These are phyloP conservation scores for Evernia prunastri DNA, from an alignment of 495 filamentous ascomycete genomes.

Conservation along the genomic window DNA sequence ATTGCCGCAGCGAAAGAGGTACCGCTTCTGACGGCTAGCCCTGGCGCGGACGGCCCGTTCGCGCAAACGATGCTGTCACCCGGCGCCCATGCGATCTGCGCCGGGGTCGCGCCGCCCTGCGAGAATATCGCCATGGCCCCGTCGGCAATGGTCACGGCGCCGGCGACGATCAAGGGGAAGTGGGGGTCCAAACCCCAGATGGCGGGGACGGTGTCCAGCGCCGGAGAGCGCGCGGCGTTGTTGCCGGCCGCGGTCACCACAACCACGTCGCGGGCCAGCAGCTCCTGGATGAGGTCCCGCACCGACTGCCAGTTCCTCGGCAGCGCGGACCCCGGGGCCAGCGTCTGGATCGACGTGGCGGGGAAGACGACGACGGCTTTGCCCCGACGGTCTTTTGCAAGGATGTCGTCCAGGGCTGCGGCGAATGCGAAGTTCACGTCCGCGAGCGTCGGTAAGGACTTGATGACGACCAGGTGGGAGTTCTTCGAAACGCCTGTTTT, in stretches of 20 bases:
- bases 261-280: neutral
- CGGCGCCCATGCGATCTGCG: neutral
- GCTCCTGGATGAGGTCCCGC: neutral
- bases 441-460: neutral
- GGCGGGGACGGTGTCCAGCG: constrained; percentile 3
- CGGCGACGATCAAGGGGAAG: constrained; percentile 3
- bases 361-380: constrained; percentile 4
- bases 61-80: neutral
- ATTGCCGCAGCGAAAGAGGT: constrained; percentile 3
- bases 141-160: neutral
- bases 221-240: neutral
- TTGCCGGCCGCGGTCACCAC: neutral
- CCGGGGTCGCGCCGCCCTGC: neutral
- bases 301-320: neutral
- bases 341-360: neutral
- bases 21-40: neutral
- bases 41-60: neutral
- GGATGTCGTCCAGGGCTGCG: constrained; percentile 3
- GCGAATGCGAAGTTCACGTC: constrained; percentile 8
- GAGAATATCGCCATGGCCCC: constrained; percentile 4
- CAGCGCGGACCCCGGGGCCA: too few species aligned
- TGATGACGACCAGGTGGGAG: neutral
- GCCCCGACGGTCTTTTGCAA: constrained; percentile 1
- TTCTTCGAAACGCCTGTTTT: constrained; percentile 3
- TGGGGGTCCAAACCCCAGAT: neutral